phyloP scores from a whole-genome alignment of 495 filamentous ascomycete species.

The Trichocladium uniseriatum region DNA sequence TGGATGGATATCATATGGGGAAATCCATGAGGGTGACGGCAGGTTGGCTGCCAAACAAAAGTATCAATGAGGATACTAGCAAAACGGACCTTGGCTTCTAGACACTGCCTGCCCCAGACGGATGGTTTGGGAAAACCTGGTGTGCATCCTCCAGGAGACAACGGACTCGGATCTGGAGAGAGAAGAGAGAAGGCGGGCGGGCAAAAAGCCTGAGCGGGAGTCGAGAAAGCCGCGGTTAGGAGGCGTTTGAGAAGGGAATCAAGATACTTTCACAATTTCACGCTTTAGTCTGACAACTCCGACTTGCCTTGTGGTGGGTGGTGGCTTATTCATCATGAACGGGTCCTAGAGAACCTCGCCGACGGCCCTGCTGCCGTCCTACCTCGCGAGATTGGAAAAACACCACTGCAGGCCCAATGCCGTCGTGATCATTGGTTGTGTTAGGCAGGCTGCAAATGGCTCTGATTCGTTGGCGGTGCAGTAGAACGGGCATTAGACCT shows the following conservation, averaged over 20 bases:
- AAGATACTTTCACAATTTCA: not conserved
- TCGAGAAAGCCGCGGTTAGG: not conserved
- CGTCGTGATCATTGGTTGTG: no score
- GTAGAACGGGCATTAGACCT: no score
- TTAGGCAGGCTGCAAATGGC: no score
- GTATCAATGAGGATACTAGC: not conserved
- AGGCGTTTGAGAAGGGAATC: not conserved
- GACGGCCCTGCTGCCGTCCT: no score
- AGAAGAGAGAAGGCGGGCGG: no score
- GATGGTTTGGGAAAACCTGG: not conserved
- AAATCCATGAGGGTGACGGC: not conserved
- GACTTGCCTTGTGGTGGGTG: not conserved
- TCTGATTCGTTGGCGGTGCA: no score
- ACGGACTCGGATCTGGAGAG: not conserved
- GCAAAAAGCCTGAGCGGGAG: not conserved
- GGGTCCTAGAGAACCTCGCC: no score
- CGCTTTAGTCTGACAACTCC: not conserved
- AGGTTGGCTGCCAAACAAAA: not conserved
- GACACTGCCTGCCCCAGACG: not conserved
- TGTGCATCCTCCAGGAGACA: not conserved
- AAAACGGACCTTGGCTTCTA: not conserved
- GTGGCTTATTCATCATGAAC: no score
- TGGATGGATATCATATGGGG: constrained; percentile 1
- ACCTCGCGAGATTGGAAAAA: no score
- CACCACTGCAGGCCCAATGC: no score